These are phyloP conservation scores for Magnusiomyces suaveolens DNA, from an alignment of 1,139 yeast genomes.

Conservation along the genomic window DNA sequence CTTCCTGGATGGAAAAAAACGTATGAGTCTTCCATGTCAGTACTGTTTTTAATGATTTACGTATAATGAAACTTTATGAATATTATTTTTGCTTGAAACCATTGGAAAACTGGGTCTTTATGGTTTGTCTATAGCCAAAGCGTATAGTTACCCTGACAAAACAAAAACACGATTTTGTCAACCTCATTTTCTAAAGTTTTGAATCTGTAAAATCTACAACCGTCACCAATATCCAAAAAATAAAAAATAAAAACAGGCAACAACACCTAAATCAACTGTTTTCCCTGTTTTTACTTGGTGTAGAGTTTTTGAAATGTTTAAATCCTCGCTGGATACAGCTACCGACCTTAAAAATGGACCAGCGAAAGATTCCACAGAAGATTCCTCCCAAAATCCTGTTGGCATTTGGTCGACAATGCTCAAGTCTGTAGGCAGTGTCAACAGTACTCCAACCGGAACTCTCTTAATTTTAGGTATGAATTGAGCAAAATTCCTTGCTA, in stretches of 20 bases:
- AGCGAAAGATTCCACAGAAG: neutral
- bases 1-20: slow-evolving; percentile 38
- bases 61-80: neutral
- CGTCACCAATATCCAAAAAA: neutral
- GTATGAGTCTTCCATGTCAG: neutral
- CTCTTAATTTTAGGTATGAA: slow-evolving; percentile 17
- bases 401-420: slow-evolving; percentile 21
- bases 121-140: too few species aligned
- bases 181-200: neutral
- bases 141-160: neutral
- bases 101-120: too few species aligned
- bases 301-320: neutral
- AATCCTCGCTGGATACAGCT: neutral
- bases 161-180: neutral
- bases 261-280: too few species aligned
- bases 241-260: neutral
- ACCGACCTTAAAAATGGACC: neutral
- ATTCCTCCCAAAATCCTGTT: slow-evolving; percentile 7
- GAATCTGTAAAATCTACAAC: too few species aligned
- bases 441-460: slow-evolving; percentile 17
- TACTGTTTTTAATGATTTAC: neutral
- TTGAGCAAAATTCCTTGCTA: neutral
- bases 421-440: slow-evolving; percentile 19
- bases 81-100: neutral
- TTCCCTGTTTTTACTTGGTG: too few species aligned